Evolutionary conservation across 768 basidiomycete genomes (phyloP), one percentile per base, ranked within the genome.

Genomic region (Solioccasus polychromus): DNA sequence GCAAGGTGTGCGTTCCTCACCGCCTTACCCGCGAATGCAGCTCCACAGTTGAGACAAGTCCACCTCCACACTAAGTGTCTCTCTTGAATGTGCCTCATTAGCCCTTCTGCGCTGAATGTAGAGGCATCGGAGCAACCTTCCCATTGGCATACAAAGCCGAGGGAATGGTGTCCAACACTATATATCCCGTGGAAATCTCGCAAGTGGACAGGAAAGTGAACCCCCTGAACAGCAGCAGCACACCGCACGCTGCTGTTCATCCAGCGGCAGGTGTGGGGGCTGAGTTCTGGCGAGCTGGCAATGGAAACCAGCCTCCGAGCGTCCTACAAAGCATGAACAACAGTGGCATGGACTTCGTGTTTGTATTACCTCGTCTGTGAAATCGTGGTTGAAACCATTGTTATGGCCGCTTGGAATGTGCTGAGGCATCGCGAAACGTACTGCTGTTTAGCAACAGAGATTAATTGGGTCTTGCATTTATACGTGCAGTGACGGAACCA

Each of bases 351-450:
- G 15, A 9, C 4, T 14, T 22, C 14, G 8, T n/a, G 35, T 30
- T 37, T 23, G 22, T 18, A 42, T 39, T 41, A 62, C 62, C 53
- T 64, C 60, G 35, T 63, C 62, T 0, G 62, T 64, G 39, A 63
- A 63, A 36, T 62, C 44, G 15, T 60, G 62, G 30, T 64, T 64
- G 45, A 39, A 63, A 22, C 60, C 63, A 35, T 53, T 63, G 17
- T 50, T 32, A 26, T 47, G 38, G 48, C 5, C 9, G 25, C 39
- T 49, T n/a, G 50, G 17, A n/a, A 18, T 9, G 39, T 48, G 52
- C 42, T 47, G 58, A 34, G 60, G 26, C 60, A 64, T 64, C 23
- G 29, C 26, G 28, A 39, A 41, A 17, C 18, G 48, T 31, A 47
- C 42, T 11, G 25, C 4, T 51, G 29, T 40, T 43, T 9, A 26